Conservation (phyloP, 805 yeast species). For the Kazachstania kunashirensis region DNA sequence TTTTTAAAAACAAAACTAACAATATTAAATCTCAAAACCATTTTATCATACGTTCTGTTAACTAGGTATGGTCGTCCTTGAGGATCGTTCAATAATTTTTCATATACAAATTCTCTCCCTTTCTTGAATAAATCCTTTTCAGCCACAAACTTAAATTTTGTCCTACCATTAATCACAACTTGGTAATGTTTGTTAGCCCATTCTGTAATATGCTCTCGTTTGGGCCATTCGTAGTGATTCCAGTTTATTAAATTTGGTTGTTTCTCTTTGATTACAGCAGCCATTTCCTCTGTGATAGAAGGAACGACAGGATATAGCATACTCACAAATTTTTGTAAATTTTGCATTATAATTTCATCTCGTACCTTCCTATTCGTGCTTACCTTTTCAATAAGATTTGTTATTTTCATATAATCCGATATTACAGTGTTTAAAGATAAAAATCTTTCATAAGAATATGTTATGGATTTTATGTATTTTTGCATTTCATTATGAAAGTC, state of each 20-base stretch:
- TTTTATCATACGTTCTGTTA: conserved; percentile 37
- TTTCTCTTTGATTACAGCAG: conserved; percentile 39
- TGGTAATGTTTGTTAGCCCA: conserved; percentile 37
- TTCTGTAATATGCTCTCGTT: conserved; percentile 29
- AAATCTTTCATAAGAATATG: conserved; percentile 48
- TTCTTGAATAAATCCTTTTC: conserved; percentile 31
- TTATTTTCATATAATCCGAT: conserved; percentile 81
- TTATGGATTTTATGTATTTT: conserved; percentile 38
- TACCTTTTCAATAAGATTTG: conserved; percentile 40
- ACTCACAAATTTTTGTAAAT: conserved; percentile 46
- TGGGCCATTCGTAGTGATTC: conserved; percentile 55
- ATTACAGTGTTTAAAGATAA: conserved; percentile 74
- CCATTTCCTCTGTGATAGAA: conserved; percentile 69
- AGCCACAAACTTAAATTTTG: conserved; percentile 39
- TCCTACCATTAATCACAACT: conserved; percentile 68
- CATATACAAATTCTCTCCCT: conserved; percentile 31
- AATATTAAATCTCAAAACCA: conserved; percentile 45
- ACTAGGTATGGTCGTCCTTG: conserved; percentile 36
- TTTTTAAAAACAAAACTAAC: conserved; percentile 34
- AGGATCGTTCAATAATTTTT: conserved; percentile 27
- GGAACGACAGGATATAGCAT: conserved; percentile 77
- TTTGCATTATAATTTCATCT: conserved; percentile 36
- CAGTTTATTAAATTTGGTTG: conserved; percentile 12
- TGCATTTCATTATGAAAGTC: conserved; percentile 50
- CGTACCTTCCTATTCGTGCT: conserved; percentile 31